phyloP scores from a whole-genome alignment of 1,284 basidiomycete genomes.

The Volvariella surrecta region DNA sequence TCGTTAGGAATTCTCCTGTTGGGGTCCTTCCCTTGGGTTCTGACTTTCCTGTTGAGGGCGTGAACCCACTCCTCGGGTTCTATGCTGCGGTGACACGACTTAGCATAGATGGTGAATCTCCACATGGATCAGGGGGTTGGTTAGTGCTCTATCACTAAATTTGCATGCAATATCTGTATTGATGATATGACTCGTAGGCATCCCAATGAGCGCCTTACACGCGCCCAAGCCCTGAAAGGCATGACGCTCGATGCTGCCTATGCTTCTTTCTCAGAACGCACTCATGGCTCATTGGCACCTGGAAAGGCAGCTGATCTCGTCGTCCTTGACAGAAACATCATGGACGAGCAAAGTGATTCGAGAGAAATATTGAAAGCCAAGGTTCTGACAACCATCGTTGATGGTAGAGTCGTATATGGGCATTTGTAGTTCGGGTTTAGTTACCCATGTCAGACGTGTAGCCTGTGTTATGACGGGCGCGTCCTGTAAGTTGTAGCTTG shows the following conservation, averaged over 20 bases:
- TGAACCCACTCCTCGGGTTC: conserved; percentile 77
- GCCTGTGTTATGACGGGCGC: background rate
- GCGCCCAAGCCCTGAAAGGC: conserved; percentile 70
- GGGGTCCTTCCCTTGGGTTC: conserved; percentile 73
- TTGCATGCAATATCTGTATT: background rate
- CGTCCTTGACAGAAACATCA: conserved; percentile 72
- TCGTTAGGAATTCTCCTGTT: conserved; percentile 34
- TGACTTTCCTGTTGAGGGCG: conserved; percentile 86
- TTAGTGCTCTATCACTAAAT: no score
- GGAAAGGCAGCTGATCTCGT: conserved; percentile 87
- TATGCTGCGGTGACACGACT: conserved; percentile 81
- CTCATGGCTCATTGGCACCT: conserved; percentile 55
- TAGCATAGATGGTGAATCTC: conserved; percentile 61
- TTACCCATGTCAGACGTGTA: background rate
- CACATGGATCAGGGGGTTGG: conserved; percentile 80
- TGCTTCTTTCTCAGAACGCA: conserved; percentile 72
- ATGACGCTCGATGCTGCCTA: conserved; percentile 87
- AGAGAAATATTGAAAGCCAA: conserved; percentile 37
- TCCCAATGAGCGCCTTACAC: conserved; percentile 59
- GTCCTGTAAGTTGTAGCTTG: background rate
- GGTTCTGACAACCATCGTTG: conserved; percentile 38
- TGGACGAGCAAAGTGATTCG: conserved; percentile 41
- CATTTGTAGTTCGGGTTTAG: conserved; percentile 7
- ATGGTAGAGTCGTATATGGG: conserved; percentile 67
- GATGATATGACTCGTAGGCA: conserved; percentile 44